Evolutionary conservation across 306 rosid species (phyloP).

Genomic region (Quercus variabilis): DNA sequence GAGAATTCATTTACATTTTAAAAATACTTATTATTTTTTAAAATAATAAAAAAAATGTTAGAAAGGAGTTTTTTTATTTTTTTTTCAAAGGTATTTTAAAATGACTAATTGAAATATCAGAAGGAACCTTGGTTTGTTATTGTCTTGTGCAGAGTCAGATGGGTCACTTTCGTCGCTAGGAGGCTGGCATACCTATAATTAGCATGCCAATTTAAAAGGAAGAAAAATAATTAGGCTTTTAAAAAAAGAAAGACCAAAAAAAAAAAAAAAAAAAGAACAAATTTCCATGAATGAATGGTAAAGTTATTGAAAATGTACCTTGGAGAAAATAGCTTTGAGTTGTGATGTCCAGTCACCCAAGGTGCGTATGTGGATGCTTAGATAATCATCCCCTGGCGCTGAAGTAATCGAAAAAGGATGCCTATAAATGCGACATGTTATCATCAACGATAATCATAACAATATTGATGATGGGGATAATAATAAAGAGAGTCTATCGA

Average conservation of each 20-base stretch:
- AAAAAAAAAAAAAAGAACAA: neutral
- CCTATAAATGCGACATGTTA: constrained; percentile 40
- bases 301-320: constrained; percentile 35
- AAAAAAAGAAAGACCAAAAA: no score
- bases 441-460: neutral
- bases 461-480: neutral
- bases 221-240: neutral
- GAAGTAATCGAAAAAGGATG: constrained; percentile 91
- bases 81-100: no score
- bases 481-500: no score
- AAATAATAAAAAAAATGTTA: no score
- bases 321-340: constrained; percentile 63
- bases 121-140: constrained; percentile 50
- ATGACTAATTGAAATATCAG: no score
- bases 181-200: constrained; percentile 68
- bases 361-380: constrained; percentile 84
- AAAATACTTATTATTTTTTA: no score
- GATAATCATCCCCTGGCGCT: constrained; percentile 80
- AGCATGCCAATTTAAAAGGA: no score
- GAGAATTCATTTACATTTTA: no score
- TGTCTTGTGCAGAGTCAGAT: constrained; percentile 56
- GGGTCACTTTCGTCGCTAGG: constrained; percentile 73
- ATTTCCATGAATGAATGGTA: neutral
- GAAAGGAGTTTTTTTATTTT: no score
- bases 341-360: constrained; percentile 89